Evolutionary conservation across 208 protist species (phyloP).

Genomic region (Acanthamoeba royreba): DNA sequence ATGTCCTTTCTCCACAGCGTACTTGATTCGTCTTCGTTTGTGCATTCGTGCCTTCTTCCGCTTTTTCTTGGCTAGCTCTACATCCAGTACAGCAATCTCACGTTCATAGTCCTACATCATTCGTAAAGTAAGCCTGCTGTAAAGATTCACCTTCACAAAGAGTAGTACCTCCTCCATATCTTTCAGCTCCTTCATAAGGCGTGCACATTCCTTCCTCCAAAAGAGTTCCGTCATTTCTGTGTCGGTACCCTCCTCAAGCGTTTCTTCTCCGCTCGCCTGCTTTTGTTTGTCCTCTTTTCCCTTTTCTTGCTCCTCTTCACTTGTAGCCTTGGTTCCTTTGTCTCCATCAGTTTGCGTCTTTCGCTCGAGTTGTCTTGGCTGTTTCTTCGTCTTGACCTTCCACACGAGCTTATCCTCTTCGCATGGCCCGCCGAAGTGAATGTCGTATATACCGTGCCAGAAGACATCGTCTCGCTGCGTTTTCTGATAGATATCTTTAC

Average conservation of each 20-base stretch:
- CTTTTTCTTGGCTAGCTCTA: not conserved
- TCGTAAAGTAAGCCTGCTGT: not conserved
- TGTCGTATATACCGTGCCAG: not conserved
- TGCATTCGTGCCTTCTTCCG: not conserved
- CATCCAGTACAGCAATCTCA: not conserved
- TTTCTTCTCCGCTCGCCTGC: not conserved
- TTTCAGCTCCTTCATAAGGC: not conserved
- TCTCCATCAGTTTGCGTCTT: too few species aligned
- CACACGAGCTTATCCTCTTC: too few species aligned
- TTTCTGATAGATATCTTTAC: not conserved
- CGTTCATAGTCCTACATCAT: not conserved
- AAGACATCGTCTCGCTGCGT: not conserved
- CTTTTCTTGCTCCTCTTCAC: not conserved
- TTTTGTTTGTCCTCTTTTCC: not conserved
- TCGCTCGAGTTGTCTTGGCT: too few species aligned
- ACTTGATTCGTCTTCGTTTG: not conserved
- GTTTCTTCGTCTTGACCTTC: too few species aligned
- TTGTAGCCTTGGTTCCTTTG: not conserved
- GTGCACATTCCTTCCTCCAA: not conserved
- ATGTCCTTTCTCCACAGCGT: not conserved
- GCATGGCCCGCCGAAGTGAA: not conserved
- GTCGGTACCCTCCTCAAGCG: not conserved
- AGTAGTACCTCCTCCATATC: not conserved
- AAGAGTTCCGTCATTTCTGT: not conserved
- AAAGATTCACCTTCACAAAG: too few species aligned